Evolutionary conservation across 1,284 basidiomycete genomes (phyloP).

Genomic region (Cystobasidiaceae sp.): DNA sequence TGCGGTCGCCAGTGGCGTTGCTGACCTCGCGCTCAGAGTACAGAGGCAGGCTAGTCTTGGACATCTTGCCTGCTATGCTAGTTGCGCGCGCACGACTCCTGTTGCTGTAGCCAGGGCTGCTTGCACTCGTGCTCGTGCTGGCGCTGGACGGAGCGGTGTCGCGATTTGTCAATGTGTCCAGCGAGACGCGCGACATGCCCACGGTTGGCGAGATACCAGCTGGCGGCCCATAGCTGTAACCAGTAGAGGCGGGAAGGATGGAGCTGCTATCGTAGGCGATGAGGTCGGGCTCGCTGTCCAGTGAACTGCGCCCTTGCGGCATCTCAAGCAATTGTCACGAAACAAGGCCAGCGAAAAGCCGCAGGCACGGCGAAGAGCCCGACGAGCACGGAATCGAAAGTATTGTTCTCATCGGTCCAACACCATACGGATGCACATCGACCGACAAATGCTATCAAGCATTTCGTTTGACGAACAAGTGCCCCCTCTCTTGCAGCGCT

Average conservation of each 20-base stretch:
- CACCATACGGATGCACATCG: too few relatives aligned
- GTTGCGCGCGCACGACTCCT: slow-evolving; percentile 19
- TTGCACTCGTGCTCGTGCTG: too few relatives aligned
- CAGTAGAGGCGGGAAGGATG: slow-evolving; percentile 9
- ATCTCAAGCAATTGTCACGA: too few relatives aligned
- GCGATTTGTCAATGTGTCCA: neutral
- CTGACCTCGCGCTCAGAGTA: neutral
- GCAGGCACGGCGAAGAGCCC: too few relatives aligned
- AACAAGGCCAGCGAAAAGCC: too few relatives aligned
- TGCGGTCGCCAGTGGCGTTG: neutral
- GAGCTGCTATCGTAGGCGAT: slow-evolving; percentile 11
- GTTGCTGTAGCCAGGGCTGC: neutral
- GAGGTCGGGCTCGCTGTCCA: slow-evolving; percentile 26
- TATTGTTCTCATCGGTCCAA: too few relatives aligned
- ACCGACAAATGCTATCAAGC: too few relatives aligned
- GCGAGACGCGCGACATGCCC: neutral
- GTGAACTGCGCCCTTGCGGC: slow-evolving; percentile 5
- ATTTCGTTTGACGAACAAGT: too few relatives aligned
- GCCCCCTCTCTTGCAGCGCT: too few relatives aligned
- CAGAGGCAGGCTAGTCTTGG: slow-evolving; percentile 9
- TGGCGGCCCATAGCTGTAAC: slow-evolving; percentile 24
- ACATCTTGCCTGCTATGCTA: slow-evolving; percentile 17
- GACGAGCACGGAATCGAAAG: too few relatives aligned
- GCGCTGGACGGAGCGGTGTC: too few relatives aligned
- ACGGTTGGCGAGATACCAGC: neutral